These are phyloP conservation scores for Stephanodiscus triporus DNA, from an alignment of 108 stramenopile species.

Conservation along the genomic window DNA sequence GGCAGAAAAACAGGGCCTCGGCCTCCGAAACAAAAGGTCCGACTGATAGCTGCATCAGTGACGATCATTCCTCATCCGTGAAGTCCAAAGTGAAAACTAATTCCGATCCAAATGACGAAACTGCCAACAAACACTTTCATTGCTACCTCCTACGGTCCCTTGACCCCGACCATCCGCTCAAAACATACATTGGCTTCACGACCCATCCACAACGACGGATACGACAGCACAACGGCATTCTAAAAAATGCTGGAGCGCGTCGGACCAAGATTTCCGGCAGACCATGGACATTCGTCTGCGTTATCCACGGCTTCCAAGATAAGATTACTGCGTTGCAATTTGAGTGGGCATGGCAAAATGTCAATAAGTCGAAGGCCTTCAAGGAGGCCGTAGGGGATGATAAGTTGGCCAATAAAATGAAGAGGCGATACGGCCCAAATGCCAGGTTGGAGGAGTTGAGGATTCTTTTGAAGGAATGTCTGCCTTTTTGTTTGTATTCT, in stretches of 20 bases:
- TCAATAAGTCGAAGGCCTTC: slow-evolving; percentile 54
- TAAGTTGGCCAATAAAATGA: slow-evolving; percentile 43
- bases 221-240: slow-evolving; percentile 77
- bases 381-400: slow-evolving; percentile 59
- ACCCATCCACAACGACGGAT: slow-evolving; percentile 64
- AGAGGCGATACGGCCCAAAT: slow-evolving; percentile 34
- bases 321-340: slow-evolving; percentile 76
- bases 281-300: slow-evolving; percentile 67
- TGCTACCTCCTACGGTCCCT: slow-evolving; percentile 64
- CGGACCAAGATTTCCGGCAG: slow-evolving; percentile 66
- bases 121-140: slow-evolving; percentile 44
- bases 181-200: slow-evolving; percentile 57
- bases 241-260: slow-evolving; percentile 72
- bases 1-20: not conserved
- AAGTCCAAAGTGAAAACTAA: not conserved
- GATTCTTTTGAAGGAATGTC: slow-evolving; percentile 34
- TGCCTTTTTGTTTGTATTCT: slow-evolving; percentile 42
- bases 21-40: not conserved
- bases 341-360: slow-evolving; percentile 87
- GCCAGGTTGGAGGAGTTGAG: slow-evolving; percentile 51
- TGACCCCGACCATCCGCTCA: slow-evolving; percentile 46
- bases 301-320: slow-evolving; percentile 68
- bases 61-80: slow-evolving; percentile 5
- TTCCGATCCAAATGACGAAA: not conserved
- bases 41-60: not conserved